These are phyloP conservation scores for Metrosideros polymorpha DNA, from an alignment of 441 rosid genomes.

Conservation along the genomic window DNA sequence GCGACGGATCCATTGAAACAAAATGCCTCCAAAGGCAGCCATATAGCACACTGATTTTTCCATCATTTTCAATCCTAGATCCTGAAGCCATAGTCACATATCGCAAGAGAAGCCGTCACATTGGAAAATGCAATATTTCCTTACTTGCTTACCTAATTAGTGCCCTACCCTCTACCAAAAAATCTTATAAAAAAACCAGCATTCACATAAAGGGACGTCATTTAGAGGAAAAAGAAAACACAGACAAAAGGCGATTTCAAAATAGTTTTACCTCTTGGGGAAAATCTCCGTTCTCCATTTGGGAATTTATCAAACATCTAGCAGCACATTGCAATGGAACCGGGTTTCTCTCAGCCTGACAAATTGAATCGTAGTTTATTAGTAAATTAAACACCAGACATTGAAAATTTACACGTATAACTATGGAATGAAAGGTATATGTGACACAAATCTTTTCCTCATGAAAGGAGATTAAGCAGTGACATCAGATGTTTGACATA, in stretches of 20 bases:
- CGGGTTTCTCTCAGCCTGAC: not conserved
- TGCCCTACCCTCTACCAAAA: not conserved
- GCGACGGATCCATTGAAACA: not conserved
- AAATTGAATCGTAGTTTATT: not conserved
- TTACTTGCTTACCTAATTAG: not conserved
- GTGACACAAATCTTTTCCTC: not conserved
- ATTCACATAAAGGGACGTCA: not conserved
- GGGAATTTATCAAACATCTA: not conserved
- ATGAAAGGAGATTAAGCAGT: not conserved
- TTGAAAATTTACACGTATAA: not conserved
- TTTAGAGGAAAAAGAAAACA: not conserved
- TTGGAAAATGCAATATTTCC: not conserved
- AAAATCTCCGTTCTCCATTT: not conserved
- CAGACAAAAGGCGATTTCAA: not conserved
- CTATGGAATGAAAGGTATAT: not conserved
- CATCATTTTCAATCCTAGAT: not conserved
- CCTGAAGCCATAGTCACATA: not conserved
- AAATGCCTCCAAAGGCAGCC: not conserved
- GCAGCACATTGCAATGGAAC: not conserved
- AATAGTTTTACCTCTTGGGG: not conserved
- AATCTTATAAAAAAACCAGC: not conserved
- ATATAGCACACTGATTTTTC: not conserved
- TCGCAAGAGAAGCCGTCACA: not conserved
- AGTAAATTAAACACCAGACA: not conserved
- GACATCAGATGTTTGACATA: not conserved